Evolutionary conservation across 2,329 filamentous ascomycete species (phyloP).

Genomic region (Monosporascus sp.): DNA sequence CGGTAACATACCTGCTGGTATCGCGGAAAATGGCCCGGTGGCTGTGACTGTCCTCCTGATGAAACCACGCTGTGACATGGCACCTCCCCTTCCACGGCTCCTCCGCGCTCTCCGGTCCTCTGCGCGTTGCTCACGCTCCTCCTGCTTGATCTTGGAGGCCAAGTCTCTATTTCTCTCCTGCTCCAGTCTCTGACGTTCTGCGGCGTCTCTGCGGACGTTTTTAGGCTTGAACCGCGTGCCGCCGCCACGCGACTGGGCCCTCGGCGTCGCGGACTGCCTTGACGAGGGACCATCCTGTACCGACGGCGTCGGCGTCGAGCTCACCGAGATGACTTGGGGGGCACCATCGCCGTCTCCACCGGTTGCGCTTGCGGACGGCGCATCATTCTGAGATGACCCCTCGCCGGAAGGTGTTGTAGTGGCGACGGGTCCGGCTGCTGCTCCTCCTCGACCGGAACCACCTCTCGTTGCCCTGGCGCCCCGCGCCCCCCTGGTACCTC

Average conservation of each 20-base stretch:
- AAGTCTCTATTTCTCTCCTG: slow-evolving; percentile 28
- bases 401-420: slow-evolving; percentile 1
- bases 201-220: slow-evolving; percentile 45
- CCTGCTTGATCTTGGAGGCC: slow-evolving; percentile 25
- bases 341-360: neutral
- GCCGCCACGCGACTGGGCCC: slow-evolving; percentile 30
- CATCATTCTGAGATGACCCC: neutral
- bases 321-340: neutral
- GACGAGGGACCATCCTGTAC: slow-evolving; percentile 1
- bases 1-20: slow-evolving; percentile 20
- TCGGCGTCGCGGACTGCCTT: slow-evolving; percentile 27
- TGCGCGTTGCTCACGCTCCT: slow-evolving; percentile 25
- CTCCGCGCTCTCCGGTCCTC: slow-evolving; percentile 31
- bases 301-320: neutral
- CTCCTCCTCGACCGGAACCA: slow-evolving; percentile 5
- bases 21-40: slow-evolving; percentile 31
- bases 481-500: slow-evolving; percentile 7
- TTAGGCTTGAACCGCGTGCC: slow-evolving; percentile 42
- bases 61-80: slow-evolving; percentile 22
- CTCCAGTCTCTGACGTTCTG: slow-evolving; percentile 43
- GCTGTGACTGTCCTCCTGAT: slow-evolving; percentile 26
- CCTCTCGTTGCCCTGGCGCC: slow-evolving; percentile 2
- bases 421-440: slow-evolving; percentile 1
- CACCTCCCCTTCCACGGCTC: slow-evolving; percentile 31
- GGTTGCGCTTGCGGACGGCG: neutral